Percentiles rank a stretch among this genome's conserved stretches.
Conservation (phyloP, 306 rosid genomes). For the Senna tora region DNA sequence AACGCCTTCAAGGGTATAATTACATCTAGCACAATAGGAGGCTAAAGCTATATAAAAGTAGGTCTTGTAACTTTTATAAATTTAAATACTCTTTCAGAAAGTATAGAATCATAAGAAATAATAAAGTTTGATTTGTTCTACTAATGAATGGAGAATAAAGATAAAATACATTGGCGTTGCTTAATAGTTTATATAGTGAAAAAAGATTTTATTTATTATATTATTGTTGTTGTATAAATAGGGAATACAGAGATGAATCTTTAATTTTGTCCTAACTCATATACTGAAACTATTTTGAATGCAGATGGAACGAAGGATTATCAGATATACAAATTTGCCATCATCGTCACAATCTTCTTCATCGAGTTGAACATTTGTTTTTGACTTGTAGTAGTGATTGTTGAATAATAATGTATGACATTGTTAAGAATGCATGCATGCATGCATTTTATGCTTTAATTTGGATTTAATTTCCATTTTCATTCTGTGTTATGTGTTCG, state of each 20-base stretch:
- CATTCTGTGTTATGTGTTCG: background rate
- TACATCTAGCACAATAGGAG: background rate
- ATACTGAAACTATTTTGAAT: background rate
- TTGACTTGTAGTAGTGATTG: background rate
- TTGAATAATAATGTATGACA: conserved; percentile 7
- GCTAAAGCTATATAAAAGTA: background rate
- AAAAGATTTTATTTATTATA: too few relatives aligned
- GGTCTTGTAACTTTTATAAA: background rate
- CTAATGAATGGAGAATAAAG: background rate
- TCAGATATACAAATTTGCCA: conserved; percentile 36
- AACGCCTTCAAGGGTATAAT: background rate
- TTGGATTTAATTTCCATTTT: too few relatives aligned
- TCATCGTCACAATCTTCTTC: conserved; percentile 26
- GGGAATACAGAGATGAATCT: too few relatives aligned
- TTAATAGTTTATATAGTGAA: too few relatives aligned
- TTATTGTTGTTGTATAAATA: too few relatives aligned
- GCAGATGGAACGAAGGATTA: conserved; percentile 62
- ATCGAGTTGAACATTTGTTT: background rate
- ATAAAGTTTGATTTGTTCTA: background rate
- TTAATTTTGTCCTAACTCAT: conserved; percentile 15
- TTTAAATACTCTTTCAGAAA: background rate
- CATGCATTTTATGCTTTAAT: too few relatives aligned
- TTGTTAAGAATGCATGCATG: background rate
- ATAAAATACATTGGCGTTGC: too few relatives aligned
- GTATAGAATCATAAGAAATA: background rate